A percentile compares a stretch with the other conserved stretches of the same genome.
phyloP scores from a whole-genome alignment of 2,329 filamentous ascomycete genomes.

The Phoma sp. region DNA sequence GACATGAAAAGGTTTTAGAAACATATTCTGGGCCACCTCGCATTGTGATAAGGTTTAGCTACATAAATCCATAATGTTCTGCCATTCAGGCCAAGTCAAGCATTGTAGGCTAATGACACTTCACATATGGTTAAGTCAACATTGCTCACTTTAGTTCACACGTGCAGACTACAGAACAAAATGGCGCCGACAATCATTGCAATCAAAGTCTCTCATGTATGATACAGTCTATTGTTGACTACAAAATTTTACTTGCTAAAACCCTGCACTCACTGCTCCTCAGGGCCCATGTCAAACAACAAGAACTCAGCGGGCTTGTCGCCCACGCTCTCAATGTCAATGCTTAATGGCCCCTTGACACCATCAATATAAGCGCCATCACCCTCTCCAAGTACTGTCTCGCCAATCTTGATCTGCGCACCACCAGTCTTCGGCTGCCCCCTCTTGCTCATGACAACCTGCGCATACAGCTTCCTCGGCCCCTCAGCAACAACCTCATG shows the following conservation, averaged over 20 bases:
- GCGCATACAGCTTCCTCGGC: slow-evolving; percentile 76
- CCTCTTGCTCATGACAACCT: slow-evolving; percentile 72
- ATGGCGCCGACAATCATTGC: background rate
- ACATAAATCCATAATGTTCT: too few species aligned
- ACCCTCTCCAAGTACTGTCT: slow-evolving; percentile 74
- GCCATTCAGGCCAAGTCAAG: too few species aligned
- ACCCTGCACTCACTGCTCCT: slow-evolving; percentile 33
- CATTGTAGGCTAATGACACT: too few species aligned
- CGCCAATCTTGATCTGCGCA: slow-evolving; percentile 73
- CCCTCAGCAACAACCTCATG: slow-evolving; percentile 75
- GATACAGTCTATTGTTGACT: background rate
- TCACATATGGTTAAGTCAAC: too few species aligned
- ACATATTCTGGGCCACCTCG: too few species aligned
- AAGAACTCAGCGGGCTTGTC: slow-evolving; percentile 57
- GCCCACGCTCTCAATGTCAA: slow-evolving; percentile 57
- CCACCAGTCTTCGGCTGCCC: slow-evolving; percentile 70
- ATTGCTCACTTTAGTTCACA: too few species aligned
- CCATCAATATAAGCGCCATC: slow-evolving; percentile 79
- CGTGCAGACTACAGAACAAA: too few species aligned
- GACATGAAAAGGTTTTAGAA: too few species aligned
- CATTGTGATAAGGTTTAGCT: too few species aligned
- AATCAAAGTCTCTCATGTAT: background rate
- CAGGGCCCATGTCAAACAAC: slow-evolving; percentile 57
- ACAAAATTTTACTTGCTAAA: too few species aligned
- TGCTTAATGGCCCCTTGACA: slow-evolving; percentile 51